Conservation (phyloP, 1,284 basidiomycete genomes). For the Ceratobasidium sp. region DNA sequence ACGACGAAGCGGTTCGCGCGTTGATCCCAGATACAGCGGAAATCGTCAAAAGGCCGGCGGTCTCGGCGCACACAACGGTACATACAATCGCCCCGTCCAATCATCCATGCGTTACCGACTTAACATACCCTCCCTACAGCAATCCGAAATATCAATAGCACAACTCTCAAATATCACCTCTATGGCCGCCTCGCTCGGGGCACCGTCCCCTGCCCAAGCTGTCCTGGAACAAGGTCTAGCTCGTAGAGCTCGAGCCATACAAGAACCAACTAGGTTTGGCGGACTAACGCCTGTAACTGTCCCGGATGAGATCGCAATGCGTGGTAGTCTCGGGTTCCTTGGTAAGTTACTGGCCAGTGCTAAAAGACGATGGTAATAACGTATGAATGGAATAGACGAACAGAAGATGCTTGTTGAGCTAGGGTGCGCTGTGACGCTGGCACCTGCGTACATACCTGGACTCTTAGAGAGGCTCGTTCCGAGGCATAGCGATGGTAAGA, state of each 20-base stretch:
- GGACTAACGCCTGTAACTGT: conserved; percentile 68
- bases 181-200: conserved; percentile 76
- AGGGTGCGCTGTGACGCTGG: conserved; percentile 76
- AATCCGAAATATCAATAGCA: conserved; percentile 64
- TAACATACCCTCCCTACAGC: not conserved
- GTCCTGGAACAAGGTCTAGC: conserved; percentile 74
- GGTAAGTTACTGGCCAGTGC: conserved; percentile 59
- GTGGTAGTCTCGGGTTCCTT: conserved; percentile 67
- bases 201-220: conserved; percentile 70
- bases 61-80: conserved; percentile 19
- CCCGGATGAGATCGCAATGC: conserved; percentile 77
- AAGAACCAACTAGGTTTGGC: conserved; percentile 10
- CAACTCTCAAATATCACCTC: conserved; percentile 70
- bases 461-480: conserved; percentile 65
- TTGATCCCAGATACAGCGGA: conserved; percentile 18
- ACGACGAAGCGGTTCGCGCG: conserved; percentile 3
- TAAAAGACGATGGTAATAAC: not conserved
- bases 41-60: not conserved
- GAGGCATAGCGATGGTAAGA: conserved; percentile 51
- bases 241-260: conserved; percentile 62
- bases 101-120: no score
- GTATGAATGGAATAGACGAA: conserved; percentile 65
- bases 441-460: conserved; percentile 69
- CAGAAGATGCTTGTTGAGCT: conserved; percentile 80
- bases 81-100: not conserved